Base-by-base conservation (phyloP, 2,329 filamentous ascomycete genomes). In the Arthrobotrys pseudoclavata region DNA sequence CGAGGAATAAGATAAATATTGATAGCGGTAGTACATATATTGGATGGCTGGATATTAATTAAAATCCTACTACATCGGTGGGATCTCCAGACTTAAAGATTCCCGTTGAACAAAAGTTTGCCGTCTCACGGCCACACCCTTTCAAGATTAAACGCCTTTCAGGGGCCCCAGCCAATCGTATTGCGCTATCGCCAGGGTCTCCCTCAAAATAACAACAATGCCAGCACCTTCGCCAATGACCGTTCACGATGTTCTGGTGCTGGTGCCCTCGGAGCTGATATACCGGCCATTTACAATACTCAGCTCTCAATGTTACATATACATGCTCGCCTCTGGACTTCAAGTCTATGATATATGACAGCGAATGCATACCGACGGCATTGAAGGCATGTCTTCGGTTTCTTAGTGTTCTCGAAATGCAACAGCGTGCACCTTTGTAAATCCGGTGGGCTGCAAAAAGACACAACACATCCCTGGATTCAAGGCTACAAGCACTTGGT, bases 131-230 rank as follows among this genome's bases (percentile, higher is more conserved):
- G 67, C 29, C 45, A 62, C 40, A 68, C 52, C 48, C 34, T 53
- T 66, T 62, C 55, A 63, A 62, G 66, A 70, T 71, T 77, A 77
- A 68, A 77, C 74, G 74, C 74, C 61, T 63, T 68, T 77, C 74
- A 77, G 67, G 74, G 74, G 47, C 50, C 57, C 47, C 42, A 26
- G 40, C 69, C 69, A 72, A 72, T 72, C 1, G 60, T 18, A 26
- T 64, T 72, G 37, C 69, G 60, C 55, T 48, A 42, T 50, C 29
- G 55, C 69, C 29, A 26, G 62, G 42, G 10, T 29, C 53, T 45
- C 31, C 45, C 67, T 67, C 61, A 67, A 77, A 77, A 77, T 70
- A 77, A 77, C 74, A 77, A 77, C 67, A 77, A 71, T 64, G 24
- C 48, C 68, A n/a, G 48, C 20, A 20, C 42, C 37, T 57, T 52